A percentile compares a stretch with the other conserved stretches of the same genome.
These are phyloP conservation scores for Bryopsis sp. DNA, from an alignment of 139 green algal genomes.

Conservation along the genomic window DNA sequence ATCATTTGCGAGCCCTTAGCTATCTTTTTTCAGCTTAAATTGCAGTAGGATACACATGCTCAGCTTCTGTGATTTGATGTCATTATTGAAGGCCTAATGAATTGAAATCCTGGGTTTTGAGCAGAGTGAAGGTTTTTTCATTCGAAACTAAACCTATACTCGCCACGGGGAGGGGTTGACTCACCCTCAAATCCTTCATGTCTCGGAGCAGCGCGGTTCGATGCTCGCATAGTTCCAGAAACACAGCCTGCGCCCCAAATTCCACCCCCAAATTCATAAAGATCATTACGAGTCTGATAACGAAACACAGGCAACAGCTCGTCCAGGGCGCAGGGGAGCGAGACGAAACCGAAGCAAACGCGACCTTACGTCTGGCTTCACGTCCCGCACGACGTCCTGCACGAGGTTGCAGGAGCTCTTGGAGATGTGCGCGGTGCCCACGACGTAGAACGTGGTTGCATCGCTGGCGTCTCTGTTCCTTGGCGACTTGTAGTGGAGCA, in stretches of 20 bases:
- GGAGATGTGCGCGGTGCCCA: conserved; percentile 21
- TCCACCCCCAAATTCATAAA: background rate
- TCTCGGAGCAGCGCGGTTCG: conserved; percentile 2
- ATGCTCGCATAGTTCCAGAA: conserved; percentile 21
- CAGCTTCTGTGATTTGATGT: background rate
- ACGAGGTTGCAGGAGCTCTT: conserved; percentile 8
- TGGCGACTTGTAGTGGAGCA: conserved; percentile 3
- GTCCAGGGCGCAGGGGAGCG: background rate
- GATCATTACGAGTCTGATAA: background rate
- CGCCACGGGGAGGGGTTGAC: background rate
- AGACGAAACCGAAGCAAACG: background rate
- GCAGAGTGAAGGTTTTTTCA: background rate
- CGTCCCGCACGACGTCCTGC: conserved; percentile 8
- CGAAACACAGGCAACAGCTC: background rate
- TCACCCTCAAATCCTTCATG: background rate
- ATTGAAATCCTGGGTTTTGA: background rate
- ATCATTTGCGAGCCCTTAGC: background rate
- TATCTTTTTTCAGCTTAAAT: background rate
- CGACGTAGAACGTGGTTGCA: conserved; percentile 13
- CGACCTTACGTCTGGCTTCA: conserved; percentile 18
- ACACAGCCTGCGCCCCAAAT: conserved; percentile 2
- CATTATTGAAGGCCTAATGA: too few species aligned
- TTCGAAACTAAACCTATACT: background rate
- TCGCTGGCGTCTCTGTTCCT: background rate
- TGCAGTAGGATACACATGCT: background rate